These are phyloP conservation scores for Taiozyma sp. DNA, from an alignment of 1,139 yeast species.

Conservation along the genomic window DNA sequence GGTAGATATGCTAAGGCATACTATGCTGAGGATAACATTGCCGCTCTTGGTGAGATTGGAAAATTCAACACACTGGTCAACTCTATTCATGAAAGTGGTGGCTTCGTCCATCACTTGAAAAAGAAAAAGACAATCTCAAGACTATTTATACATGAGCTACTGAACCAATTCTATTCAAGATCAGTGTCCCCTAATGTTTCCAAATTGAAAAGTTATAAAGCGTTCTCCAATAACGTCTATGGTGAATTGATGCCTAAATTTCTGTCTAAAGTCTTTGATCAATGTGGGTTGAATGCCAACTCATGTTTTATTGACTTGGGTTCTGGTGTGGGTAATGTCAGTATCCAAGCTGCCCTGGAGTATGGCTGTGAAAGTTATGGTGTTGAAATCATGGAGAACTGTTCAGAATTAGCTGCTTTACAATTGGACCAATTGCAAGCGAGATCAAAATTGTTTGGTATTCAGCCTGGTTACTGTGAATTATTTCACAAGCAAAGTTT, in stretches of 20 bases:
- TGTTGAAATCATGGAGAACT: conserved; percentile 83
- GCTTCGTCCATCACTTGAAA: conserved; percentile 31
- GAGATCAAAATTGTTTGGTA: conserved; percentile 59
- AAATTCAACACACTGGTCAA: conserved; percentile 36
- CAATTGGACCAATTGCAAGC: conserved; percentile 56
- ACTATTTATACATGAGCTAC: conserved; percentile 57
- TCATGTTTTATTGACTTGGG: conserved; percentile 79
- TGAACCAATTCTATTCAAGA: conserved; percentile 69
- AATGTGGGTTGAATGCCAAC: conserved; percentile 49
- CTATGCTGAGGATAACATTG: conserved; percentile 30
- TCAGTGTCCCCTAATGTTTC: conserved; percentile 71
- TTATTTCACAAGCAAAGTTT: conserved; percentile 68
- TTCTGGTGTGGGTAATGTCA: conserved; percentile 92
- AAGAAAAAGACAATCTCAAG: conserved; percentile 43
- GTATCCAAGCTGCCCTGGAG: conserved; percentile 84
- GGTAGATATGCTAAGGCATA: conserved; percentile 39
- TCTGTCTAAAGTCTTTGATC: conserved; percentile 58
- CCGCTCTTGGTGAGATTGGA: conserved; percentile 30
- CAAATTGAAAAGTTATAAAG: conserved; percentile 64
- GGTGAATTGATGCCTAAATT: conserved; percentile 86
- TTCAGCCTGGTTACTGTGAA: conserved; percentile 48
- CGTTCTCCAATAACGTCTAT: conserved; percentile 86
- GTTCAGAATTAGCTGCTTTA: conserved; percentile 57
- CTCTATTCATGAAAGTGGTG: conserved; percentile 25
- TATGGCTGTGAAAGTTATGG: conserved; percentile 85